phyloP scores from a whole-genome alignment of 1,139 yeast species.

The Torulaspora globosa region DNA sequence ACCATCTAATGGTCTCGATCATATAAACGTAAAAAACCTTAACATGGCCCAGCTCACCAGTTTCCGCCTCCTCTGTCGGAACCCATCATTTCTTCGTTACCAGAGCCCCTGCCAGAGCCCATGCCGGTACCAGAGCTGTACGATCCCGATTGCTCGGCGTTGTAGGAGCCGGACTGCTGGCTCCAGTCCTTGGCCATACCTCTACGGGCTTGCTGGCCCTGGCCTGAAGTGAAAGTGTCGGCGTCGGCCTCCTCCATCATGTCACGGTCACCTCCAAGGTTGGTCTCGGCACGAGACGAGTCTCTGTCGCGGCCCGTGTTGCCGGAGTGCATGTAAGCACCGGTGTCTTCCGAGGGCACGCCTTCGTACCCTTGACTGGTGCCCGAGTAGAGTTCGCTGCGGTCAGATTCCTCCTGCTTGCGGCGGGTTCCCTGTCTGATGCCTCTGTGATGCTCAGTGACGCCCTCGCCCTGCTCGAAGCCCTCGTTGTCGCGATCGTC shows the following conservation, averaged over 20 bases:
- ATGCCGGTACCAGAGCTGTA: slow-evolving; percentile 1
- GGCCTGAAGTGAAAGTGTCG: slow-evolving; percentile 6
- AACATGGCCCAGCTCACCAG: neutral
- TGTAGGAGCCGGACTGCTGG: neutral
- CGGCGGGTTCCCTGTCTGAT: slow-evolving; percentile 9
- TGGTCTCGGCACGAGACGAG: slow-evolving; percentile 8
- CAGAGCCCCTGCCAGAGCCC: slow-evolving; percentile 6
- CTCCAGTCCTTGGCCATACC: slow-evolving; percentile 8
- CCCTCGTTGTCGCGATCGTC: slow-evolving; percentile 8
- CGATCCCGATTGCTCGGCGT: neutral
- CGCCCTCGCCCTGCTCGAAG: slow-evolving; percentile 1
- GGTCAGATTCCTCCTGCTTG: slow-evolving; percentile 7
- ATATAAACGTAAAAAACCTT: neutral
- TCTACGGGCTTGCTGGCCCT: slow-evolving; percentile 3
- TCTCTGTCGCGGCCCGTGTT: slow-evolving; percentile 11
- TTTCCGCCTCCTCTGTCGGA: slow-evolving; percentile 4
- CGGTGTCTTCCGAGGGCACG: slow-evolving; percentile 9
- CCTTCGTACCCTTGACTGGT: slow-evolving; percentile 9
- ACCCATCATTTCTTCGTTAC: slow-evolving; percentile 26
- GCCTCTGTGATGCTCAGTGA: slow-evolving; percentile 1
- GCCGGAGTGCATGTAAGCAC: slow-evolving; percentile 10
- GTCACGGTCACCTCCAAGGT: slow-evolving; percentile 1
- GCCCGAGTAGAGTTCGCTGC: slow-evolving; percentile 3
- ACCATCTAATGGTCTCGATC: neutral
- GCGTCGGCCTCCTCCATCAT: slow-evolving; percentile 4